Percentiles rank a stretch among this genome's conserved stretches.
Conservation (phyloP, 306 rosid species). For the Cyamopsis tetragonoloba region DNA sequence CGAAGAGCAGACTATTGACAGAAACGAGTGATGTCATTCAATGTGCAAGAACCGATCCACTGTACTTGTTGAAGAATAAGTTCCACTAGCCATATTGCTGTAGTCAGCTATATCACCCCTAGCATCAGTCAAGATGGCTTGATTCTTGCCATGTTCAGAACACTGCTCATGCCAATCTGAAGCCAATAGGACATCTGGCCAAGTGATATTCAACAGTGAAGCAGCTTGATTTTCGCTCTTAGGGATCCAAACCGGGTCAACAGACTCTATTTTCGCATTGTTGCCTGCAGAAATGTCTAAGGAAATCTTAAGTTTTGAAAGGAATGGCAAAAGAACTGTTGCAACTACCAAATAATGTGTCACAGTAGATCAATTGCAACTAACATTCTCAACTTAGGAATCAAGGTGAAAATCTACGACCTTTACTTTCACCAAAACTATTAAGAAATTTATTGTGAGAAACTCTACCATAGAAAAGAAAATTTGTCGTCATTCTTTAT, state of each 20-base stretch:
- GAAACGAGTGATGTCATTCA: slow-evolving; percentile 56
- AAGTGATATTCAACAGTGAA: slow-evolving; percentile 21
- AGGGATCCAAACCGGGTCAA: slow-evolving; percentile 38
- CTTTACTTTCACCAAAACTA: background rate
- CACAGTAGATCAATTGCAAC: background rate
- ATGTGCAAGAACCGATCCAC: slow-evolving; percentile 37
- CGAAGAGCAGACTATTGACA: slow-evolving; percentile 47
- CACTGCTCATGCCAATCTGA: slow-evolving; percentile 60
- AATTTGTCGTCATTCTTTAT: background rate
- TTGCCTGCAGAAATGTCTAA: slow-evolving; percentile 45
- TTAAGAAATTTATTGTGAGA: background rate
- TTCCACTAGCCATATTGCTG: slow-evolving; percentile 38
- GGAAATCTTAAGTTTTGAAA: background rate
- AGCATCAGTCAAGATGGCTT: slow-evolving; percentile 33
- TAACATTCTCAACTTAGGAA: background rate
- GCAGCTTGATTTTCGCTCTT: slow-evolving; percentile 37
- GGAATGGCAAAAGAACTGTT: background rate
- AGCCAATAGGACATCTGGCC: slow-evolving; percentile 54
- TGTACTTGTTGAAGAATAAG: slow-evolving; percentile 38
- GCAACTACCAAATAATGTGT: background rate
- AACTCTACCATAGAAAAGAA: background rate
- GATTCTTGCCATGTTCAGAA: slow-evolving; percentile 33
- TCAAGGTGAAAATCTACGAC: background rate
- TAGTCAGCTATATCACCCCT: slow-evolving; percentile 45
- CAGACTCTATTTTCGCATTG: slow-evolving; percentile 49